Base-by-base conservation (phyloP, 1,139 yeast genomes). In the Geotrichum aggregatum region DNA sequence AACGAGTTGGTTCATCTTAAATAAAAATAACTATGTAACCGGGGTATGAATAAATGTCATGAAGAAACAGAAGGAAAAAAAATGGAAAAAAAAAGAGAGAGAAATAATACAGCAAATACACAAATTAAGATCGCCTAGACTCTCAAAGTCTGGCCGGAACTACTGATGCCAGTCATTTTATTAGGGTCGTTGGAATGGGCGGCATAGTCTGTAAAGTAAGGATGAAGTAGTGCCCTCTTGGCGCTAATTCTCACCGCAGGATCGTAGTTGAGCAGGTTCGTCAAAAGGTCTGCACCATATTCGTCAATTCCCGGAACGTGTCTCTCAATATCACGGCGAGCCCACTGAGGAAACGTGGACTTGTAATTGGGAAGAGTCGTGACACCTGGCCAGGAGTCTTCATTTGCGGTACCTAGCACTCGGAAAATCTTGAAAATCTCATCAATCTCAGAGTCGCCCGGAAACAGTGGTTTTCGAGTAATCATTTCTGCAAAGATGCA, bases 401-500 rank as follows among this genome's bases (percentile, higher is more conserved):
- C 97, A 59, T 80, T 87, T 43, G 99, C 98, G 7, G 99, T 92
- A 41, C 99, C 98, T 65, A 94, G 75, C 44, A 89, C 76, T 63
- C 96, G 77, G 74, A 94, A 94, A 56, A 94, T 92, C 71, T 94
- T 83, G 75, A 92, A 91, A 61, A 92, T 92, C 73, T 92, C 97
- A 69, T 92, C 98, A 67, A 92, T 92, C 69, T 92, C 98, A 14
- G 96, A 87, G 70, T 92, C 98, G 30, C 98, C 99, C 1, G 98
- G 95, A 72, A 92, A 92, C 49, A 92, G 72, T 8, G 99, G 98
- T 69, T 88, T 88, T 58, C 98, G 78, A 66, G 91, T 88, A 62
- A 94, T 92, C 98, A 92, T 91, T 69, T 92, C 99, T 4, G 98
- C 98, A 72, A 94, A 92, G 54, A 92, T 92, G 70, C 98, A 91